A percentile compares a stretch with the other conserved stretches of the same genome.
Evolutionary conservation across 257 asterid genomes (phyloP).

Genomic region (Solanum appendiculatum): DNA sequence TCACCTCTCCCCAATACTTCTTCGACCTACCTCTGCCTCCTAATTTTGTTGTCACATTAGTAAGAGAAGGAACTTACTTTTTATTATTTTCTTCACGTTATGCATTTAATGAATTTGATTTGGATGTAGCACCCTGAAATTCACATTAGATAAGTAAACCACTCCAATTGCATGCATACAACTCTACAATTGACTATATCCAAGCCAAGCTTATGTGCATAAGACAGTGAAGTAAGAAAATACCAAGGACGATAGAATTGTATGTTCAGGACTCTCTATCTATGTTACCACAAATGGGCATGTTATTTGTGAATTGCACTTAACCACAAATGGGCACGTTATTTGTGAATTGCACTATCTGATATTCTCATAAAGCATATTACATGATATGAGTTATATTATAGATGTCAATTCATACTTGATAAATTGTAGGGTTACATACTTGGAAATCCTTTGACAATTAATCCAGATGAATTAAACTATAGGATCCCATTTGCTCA

Average conservation of each 20-base stretch:
- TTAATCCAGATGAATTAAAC: not conserved
- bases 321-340: not conserved
- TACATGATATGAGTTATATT: not conserved
- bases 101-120: not conserved
- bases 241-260: not conserved
- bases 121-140: not conserved
- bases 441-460: not conserved
- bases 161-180: not conserved
- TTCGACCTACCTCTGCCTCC: not conserved
- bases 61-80: not conserved
- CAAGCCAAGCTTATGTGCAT: not conserved
- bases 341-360: not conserved
- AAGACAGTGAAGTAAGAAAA: not conserved
- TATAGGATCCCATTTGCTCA: not conserved
- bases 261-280: not conserved
- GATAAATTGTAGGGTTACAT: not conserved
- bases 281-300: not conserved
- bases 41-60: not conserved
- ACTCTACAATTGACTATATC: not conserved
- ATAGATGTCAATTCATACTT: not conserved
- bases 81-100: not conserved
- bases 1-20: not conserved
- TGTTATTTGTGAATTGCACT: not conserved
- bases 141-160: not conserved
- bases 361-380: not conserved